Evolutionary conservation across 306 rosid species (phyloP).

Genomic region (Urtica urens): DNA sequence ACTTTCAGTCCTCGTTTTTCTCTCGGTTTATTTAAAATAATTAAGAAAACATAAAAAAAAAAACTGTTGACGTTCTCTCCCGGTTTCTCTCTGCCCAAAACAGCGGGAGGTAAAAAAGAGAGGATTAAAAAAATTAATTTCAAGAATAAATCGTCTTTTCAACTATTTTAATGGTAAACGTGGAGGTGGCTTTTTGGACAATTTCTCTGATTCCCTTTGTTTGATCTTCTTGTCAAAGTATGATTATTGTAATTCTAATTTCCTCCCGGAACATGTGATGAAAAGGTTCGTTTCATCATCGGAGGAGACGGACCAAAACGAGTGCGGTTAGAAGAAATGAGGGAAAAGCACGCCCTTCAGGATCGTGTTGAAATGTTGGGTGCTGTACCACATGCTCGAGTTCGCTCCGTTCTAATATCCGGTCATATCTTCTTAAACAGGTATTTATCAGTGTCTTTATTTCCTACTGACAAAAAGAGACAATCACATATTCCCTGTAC

Average conservation of each 20-base stretch:
- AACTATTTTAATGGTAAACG: no score
- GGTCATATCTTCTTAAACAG: constrained; percentile 94
- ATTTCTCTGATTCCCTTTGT: neutral
- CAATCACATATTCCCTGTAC: neutral
- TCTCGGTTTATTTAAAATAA: no score
- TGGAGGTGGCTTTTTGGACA: no score
- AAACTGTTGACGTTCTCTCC: no score
- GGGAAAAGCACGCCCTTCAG: constrained; percentile 86
- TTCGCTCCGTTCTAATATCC: constrained; percentile 55
- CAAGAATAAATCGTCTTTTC: no score
- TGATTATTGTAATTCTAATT: neutral
- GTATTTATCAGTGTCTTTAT: constrained; percentile 15
- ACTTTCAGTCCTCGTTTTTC: no score
- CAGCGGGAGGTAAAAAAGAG: no score
- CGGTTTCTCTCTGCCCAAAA: no score
- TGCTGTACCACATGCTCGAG: constrained; percentile 75
- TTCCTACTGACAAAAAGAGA: neutral
- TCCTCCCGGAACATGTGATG: constrained; percentile 15
- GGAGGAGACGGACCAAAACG: constrained; percentile 96
- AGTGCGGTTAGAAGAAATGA: constrained; percentile 91
- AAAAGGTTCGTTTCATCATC: constrained; percentile 82
- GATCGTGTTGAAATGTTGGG: constrained; percentile 95
- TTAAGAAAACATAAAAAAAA: no score
- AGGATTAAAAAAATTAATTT: no score
- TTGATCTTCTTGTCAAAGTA: neutral